A percentile compares a stretch with the other conserved stretches of the same genome.
Conservation (phyloP, 352 stramenopile genomes). For the Phytophthora pluvialis region DNA sequence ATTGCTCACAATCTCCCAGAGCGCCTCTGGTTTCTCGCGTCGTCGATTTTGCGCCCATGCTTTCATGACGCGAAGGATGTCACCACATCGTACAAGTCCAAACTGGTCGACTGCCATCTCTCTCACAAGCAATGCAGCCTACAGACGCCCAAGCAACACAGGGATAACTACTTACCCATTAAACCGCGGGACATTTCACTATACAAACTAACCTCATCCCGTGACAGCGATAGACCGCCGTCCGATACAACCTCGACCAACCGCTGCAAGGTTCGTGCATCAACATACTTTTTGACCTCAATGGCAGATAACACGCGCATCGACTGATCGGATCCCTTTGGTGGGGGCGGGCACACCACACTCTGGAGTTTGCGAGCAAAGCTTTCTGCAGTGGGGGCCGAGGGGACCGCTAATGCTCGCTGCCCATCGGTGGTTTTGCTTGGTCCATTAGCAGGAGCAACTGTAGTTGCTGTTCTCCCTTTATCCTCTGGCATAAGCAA, state of each 20-base stretch:
- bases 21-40: constrained; percentile 34
- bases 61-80: constrained; percentile 60
- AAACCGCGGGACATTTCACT: not conserved
- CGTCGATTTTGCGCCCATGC: constrained; percentile 37
- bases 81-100: constrained; percentile 52
- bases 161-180: not conserved
- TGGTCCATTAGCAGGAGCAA: not conserved
- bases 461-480: not conserved
- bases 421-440: not conserved
- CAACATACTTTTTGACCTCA: constrained; percentile 46
- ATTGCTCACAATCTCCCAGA: constrained; percentile 47
- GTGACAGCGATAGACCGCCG: constrained; percentile 36
- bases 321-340: constrained; percentile 19
- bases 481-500: constrained; percentile 17
- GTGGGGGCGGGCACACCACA: constrained; percentile 24
- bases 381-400: constrained; percentile 26
- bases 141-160: not conserved
- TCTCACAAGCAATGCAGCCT: constrained; percentile 46
- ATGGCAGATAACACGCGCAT: constrained; percentile 20
- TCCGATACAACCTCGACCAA: constrained; percentile 53
- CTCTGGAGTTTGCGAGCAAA: constrained; percentile 46
- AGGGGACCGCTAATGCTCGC: not conserved
- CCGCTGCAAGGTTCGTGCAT: constrained; percentile 47
- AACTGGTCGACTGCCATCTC: constrained; percentile 48
- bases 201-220: constrained; percentile 34